These are phyloP conservation scores for Codiaeum variegatum DNA, from an alignment of 441 rosid genomes.

Conservation along the genomic window DNA sequence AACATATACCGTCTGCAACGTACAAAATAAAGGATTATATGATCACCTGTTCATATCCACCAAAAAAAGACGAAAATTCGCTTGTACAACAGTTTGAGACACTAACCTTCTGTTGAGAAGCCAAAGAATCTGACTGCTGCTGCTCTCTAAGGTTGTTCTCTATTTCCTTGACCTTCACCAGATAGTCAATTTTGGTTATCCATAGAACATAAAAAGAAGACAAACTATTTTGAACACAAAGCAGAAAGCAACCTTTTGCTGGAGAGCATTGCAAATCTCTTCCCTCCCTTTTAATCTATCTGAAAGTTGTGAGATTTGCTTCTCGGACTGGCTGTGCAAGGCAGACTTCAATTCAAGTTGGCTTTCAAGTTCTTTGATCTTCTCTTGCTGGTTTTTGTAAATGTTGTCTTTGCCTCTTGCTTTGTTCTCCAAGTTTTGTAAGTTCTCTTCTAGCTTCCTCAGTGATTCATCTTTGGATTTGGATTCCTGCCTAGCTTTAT, in stretches of 20 bases:
- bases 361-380: conserved; percentile 67
- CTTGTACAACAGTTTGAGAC: neutral
- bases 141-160: conserved; percentile 61
- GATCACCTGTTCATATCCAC: neutral
- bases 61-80: too few relatives aligned
- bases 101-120: conserved; percentile 53
- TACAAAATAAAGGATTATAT: neutral
- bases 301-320: conserved; percentile 54
- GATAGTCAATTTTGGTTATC: conserved; percentile 21
- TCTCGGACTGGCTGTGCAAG: conserved; percentile 54
- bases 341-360: conserved; percentile 51
- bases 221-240: conserved; percentile 1
- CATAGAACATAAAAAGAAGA: conserved; percentile 7
- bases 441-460: conserved; percentile 68
- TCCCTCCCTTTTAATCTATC: conserved; percentile 72
- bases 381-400: conserved; percentile 59
- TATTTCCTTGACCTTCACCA: conserved; percentile 62
- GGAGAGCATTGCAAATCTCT: conserved; percentile 55
- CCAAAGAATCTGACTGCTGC: conserved; percentile 51
- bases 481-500: conserved; percentile 70
- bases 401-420: conserved; percentile 56
- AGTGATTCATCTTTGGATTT: conserved; percentile 69
- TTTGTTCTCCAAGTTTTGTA: conserved; percentile 61
- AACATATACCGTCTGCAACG: neutral
- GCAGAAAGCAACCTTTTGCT: conserved; percentile 53